Evolutionary conservation across 2,329 filamentous ascomycete species (phyloP).

Genomic region (Fusarium chuoi): DNA sequence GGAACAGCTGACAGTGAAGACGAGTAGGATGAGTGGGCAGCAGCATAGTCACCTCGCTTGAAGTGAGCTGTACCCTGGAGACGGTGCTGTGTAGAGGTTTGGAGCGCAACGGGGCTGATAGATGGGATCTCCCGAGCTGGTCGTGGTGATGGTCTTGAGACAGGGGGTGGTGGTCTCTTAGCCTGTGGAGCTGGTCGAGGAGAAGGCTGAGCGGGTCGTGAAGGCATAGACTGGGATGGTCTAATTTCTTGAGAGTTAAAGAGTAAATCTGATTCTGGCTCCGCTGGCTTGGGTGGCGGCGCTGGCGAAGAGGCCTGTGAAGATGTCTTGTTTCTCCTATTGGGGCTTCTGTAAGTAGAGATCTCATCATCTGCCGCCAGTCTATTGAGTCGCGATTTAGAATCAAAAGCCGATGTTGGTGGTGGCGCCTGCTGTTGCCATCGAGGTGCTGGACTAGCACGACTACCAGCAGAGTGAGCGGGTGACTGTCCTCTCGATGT

Average conservation of each 20-base stretch:
- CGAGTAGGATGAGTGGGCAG: conserved; percentile 85
- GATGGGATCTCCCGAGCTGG: conserved; percentile 71
- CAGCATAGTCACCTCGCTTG: conserved; percentile 91
- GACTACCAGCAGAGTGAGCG: conserved; percentile 55
- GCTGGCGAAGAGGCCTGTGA: conserved; percentile 54
- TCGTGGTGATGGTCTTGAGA: conserved; percentile 56
- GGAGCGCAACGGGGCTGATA: conserved; percentile 75
- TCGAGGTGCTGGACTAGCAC: conserved; percentile 61
- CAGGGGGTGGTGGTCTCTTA: conserved; percentile 49
- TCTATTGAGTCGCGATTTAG: conserved; percentile 71
- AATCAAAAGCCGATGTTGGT: conserved; percentile 50
- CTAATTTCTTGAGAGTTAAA: conserved; percentile 57
- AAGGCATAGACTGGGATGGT: conserved; percentile 49
- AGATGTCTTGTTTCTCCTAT: conserved; percentile 76
- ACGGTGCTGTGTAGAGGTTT: conserved; percentile 81
- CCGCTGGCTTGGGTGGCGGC: conserved; percentile 50
- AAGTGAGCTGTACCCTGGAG: conserved; percentile 87
- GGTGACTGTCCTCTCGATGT: conserved; percentile 62
- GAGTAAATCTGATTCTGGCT: conserved; percentile 71
- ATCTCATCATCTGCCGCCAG: conserved; percentile 83
- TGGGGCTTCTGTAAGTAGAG: conserved; percentile 88
- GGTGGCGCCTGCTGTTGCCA: conserved; percentile 65
- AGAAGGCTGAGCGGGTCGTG: conserved; percentile 53
- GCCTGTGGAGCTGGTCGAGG: conserved; percentile 52
- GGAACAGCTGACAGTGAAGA: conserved; percentile 81